A percentile compares a stretch with the other conserved stretches of the same genome.
phyloP scores from a whole-genome alignment of 805 yeast genomes.

The Metschnikowia lachancei region DNA sequence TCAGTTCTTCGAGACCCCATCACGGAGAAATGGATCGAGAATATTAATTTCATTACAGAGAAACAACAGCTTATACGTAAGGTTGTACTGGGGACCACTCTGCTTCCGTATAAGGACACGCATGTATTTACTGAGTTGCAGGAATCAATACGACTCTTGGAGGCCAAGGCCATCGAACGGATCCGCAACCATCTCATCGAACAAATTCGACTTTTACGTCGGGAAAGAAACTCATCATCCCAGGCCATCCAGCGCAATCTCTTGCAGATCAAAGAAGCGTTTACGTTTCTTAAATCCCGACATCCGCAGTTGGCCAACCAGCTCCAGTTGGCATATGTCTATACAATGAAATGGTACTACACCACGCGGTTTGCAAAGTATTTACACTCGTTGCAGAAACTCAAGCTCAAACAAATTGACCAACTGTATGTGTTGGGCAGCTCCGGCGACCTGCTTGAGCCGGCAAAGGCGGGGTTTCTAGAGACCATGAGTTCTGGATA shows the following conservation, averaged over 20 bases:
- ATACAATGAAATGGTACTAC: conserved; percentile 95
- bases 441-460: conserved; percentile 22
- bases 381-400: conserved; percentile 63
- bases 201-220: conserved; percentile 66
- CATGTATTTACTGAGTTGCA: conserved; percentile 30
- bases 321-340: conserved; percentile 73
- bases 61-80: conserved; percentile 51
- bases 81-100: conserved; percentile 9
- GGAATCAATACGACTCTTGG: conserved; percentile 48
- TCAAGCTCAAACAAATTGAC: conserved; percentile 56
- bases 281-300: conserved; percentile 51
- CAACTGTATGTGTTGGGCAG: conserved; percentile 54
- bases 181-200: conserved; percentile 65
- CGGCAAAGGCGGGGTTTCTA: conserved; percentile 14
- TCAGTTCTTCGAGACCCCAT: conserved; percentile 59
- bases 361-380: conserved; percentile 73
- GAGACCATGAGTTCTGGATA: conserved; percentile 12
- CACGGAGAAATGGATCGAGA: conserved; percentile 62
- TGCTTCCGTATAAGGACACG: conserved; percentile 21
- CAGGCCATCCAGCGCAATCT: conserved; percentile 71
- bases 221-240: conserved; percentile 55
- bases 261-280: conserved; percentile 60
- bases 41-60: conserved; percentile 55
- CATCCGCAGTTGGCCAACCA: conserved; percentile 67
- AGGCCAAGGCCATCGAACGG: conserved; percentile 67